Evolutionary conservation across 176 grass and related monocot genomes (phyloP).

Genomic region (Stipa capillata): DNA sequence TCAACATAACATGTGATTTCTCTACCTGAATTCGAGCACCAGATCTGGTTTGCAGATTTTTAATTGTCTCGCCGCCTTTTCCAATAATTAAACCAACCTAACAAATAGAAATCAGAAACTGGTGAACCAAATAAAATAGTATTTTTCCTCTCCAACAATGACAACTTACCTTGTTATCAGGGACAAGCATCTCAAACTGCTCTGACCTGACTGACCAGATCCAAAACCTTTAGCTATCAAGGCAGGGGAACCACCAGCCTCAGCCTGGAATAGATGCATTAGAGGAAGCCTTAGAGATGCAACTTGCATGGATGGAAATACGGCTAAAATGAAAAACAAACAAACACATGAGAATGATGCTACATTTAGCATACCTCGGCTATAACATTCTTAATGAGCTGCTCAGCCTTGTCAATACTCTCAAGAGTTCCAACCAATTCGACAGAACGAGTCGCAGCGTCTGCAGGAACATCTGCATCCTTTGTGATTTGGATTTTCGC

Average conservation of each 20-base stretch:
- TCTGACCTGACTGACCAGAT: constrained; percentile 47
- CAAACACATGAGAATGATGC: neutral
- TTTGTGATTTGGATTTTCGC: constrained; percentile 84
- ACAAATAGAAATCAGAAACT: neutral
- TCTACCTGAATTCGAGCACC: constrained; percentile 93
- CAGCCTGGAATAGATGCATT: constrained; percentile 39
- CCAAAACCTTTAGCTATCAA: constrained; percentile 70
- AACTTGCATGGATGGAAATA: neutral
- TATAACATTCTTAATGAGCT: constrained; percentile 62
- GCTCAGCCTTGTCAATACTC: constrained; percentile 68
- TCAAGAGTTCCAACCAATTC: constrained; percentile 54
- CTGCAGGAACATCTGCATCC: constrained; percentile 41
- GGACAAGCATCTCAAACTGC: constrained; percentile 77
- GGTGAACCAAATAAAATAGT: constrained; percentile 1
- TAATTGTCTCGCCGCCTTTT: constrained; percentile 92
- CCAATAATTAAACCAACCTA: constrained; percentile 94
- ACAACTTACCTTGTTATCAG: constrained; percentile 70
- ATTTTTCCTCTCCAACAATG: neutral
- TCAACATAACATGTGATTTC: constrained; percentile 18
- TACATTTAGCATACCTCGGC: constrained; percentile 37
- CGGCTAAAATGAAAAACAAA: neutral
- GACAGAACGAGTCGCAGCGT: constrained; percentile 41
- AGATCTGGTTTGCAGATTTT: constrained; percentile 77
- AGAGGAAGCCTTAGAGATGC: neutral
- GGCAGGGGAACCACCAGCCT: constrained; percentile 68